These are phyloP conservation scores for Fusarium sp. DNA, from an alignment of 2,329 filamentous ascomycete species.

Conservation along the genomic window DNA sequence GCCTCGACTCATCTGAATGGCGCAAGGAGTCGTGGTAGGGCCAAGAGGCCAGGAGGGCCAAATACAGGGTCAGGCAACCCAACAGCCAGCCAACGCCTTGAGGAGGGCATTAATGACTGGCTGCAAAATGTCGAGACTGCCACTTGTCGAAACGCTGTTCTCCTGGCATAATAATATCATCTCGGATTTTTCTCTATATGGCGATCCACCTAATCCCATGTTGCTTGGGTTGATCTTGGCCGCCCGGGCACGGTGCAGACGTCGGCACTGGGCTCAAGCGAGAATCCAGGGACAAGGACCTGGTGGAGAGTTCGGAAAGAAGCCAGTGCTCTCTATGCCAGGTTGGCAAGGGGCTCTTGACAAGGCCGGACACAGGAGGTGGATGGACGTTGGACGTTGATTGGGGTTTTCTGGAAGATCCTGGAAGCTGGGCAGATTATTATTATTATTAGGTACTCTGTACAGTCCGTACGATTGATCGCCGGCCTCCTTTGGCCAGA, in stretches of 20 bases:
- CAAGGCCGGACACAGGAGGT: conserved; percentile 40
- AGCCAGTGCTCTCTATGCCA: conserved; percentile 34
- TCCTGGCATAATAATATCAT: conserved; percentile 44
- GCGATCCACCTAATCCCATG: conserved; percentile 44
- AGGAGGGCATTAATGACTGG: conserved; percentile 21
- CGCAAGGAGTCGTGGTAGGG: conserved; percentile 11
- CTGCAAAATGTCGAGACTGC: conserved; percentile 22
- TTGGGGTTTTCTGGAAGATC: conserved; percentile 30
- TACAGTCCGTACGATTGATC: conserved; percentile 11
- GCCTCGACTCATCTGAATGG: conserved; percentile 15
- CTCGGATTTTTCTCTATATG: conserved; percentile 39
- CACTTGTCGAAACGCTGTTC: conserved; percentile 41
- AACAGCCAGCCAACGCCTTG: conserved; percentile 14
- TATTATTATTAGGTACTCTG: conserved; percentile 7
- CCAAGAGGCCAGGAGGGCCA: conserved; percentile 27
- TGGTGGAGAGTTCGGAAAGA: conserved; percentile 41
- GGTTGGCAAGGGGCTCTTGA: conserved; percentile 42
- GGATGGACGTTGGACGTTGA: conserved; percentile 32
- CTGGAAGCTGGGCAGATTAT: conserved; percentile 34
- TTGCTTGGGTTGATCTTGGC: conserved; percentile 44
- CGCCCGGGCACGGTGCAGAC: conserved; percentile 44
- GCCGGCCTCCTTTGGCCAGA: conserved; percentile 10
- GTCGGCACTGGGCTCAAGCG: conserved; percentile 46
- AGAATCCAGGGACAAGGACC: conserved; percentile 42
- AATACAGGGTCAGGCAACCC: conserved; percentile 12